phyloP scores from a whole-genome alignment of 352 stramenopile species.

The Globisporangium middletonii region DNA sequence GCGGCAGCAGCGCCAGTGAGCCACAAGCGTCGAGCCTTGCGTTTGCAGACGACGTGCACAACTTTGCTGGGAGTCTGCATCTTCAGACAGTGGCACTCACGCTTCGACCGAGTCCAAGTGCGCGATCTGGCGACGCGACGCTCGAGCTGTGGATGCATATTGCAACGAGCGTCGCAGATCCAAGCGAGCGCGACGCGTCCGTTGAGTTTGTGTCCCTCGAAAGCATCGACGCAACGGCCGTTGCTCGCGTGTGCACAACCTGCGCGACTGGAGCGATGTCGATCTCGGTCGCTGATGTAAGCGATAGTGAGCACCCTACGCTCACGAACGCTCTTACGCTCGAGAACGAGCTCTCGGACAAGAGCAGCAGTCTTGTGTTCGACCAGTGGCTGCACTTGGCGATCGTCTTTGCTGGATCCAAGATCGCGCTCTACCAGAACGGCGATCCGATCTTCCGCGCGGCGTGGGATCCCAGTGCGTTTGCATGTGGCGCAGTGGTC shows the following conservation, averaged over 20 bases:
- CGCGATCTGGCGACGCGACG: conserved; percentile 31
- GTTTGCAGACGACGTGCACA: conserved; percentile 12
- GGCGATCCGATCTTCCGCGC: conserved; percentile 17
- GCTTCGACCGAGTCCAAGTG: conserved; percentile 16
- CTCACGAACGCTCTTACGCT: background rate
- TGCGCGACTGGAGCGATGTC: background rate
- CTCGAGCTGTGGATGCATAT: conserved; percentile 52
- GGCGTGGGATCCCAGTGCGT: background rate
- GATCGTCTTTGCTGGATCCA: conserved; percentile 39
- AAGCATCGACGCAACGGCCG: background rate
- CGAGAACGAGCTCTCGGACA: background rate
- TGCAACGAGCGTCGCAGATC: background rate
- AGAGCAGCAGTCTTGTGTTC: background rate
- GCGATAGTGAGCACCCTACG: background rate
- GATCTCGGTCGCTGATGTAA: background rate
- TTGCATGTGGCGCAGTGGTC: background rate
- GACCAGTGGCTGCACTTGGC: conserved; percentile 47
- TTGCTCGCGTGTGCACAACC: conserved; percentile 12
- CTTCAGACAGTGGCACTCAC: conserved; percentile 13
- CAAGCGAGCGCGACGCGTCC: background rate
- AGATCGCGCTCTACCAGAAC: conserved; percentile 30
- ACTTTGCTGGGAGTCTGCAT: conserved; percentile 30
- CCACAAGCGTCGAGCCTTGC: background rate
- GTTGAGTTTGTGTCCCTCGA: conserved; percentile 26
- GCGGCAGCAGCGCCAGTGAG: background rate